Conservation (phyloP, 345 rosid species). For the Gossypium stocksii region DNA sequence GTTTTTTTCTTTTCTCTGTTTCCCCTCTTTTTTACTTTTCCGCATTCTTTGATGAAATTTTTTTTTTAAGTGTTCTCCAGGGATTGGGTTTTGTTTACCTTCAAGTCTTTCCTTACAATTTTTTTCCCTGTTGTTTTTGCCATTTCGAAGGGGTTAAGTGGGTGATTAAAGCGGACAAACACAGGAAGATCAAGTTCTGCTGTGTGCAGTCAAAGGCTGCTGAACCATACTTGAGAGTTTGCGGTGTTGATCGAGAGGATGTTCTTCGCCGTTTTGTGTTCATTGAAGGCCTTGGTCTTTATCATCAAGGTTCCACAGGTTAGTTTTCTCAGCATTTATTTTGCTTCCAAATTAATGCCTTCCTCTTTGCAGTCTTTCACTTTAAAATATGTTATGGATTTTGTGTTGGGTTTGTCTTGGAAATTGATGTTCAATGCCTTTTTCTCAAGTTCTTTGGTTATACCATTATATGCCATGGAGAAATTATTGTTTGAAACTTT, state of each 20-base stretch:
- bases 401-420: neutral
- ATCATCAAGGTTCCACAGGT: slow-evolving; percentile 91
- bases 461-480: no score
- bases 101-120: neutral
- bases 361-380: no score
- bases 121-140: neutral
- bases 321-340: slow-evolving; percentile 14
- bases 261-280: slow-evolving; percentile 75
- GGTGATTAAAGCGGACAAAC: slow-evolving; percentile 74
- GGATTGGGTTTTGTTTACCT: neutral
- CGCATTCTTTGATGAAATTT: neutral
- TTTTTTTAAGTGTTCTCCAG: neutral
- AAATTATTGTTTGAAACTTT: no score
- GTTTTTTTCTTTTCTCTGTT: slow-evolving; percentile 21
- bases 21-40: neutral
- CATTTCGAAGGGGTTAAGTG: slow-evolving; percentile 71
- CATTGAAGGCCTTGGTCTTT: slow-evolving; percentile 70
- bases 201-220: slow-evolving; percentile 87
- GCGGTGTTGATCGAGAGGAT: slow-evolving; percentile 73
- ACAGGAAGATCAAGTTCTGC: slow-evolving; percentile 87
- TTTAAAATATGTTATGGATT: neutral
- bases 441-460: no score
- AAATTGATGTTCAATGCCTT: neutral
- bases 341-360: neutral
- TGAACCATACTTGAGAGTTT: slow-evolving; percentile 65